A percentile compares a stretch with the other conserved stretches of the same genome.
phyloP scores from a whole-genome alignment of 2,329 filamentous ascomycete species.

The Cladosporium sphaerospermum region DNA sequence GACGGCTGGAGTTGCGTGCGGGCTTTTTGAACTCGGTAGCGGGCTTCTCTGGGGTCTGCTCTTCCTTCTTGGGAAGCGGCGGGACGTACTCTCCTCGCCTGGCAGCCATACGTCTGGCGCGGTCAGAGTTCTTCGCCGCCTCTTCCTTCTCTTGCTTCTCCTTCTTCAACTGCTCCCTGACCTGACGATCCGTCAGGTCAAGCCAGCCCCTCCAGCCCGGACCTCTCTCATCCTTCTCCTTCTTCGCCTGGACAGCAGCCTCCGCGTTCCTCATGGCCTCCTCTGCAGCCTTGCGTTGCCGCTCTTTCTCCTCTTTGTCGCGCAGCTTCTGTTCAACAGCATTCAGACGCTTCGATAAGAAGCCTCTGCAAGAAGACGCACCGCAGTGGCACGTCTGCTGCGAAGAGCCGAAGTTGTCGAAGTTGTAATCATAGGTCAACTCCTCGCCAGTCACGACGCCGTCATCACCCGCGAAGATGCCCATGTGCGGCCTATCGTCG shows the following conservation, averaged over 20 bases:
- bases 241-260: conserved; percentile 26
- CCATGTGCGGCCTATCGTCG: conserved; percentile 74
- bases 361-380: conserved; percentile 53
- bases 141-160: conserved; percentile 26
- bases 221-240: conserved; percentile 21
- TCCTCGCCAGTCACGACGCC: conserved; percentile 94
- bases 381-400: conserved; percentile 57
- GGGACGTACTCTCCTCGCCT: conserved; percentile 11
- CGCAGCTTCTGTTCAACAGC: conserved; percentile 26
- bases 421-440: conserved; percentile 87
- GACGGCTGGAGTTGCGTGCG: neutral
- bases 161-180: conserved; percentile 21
- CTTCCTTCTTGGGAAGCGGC: conserved; percentile 7
- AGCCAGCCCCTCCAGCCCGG: conserved; percentile 28
- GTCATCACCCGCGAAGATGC: conserved; percentile 82
- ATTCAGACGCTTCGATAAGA: conserved; percentile 39
- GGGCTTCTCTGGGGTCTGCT: neutral
- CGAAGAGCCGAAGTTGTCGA: conserved; percentile 42
- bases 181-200: conserved; percentile 25
- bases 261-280: conserved; percentile 23
- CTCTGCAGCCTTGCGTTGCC: conserved; percentile 20
- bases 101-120: conserved; percentile 24
- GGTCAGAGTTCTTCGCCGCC: conserved; percentile 22
- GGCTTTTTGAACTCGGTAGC: conserved; percentile 13
- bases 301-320: conserved; percentile 23